Evolutionary conservation across 768 basidiomycete genomes (phyloP).

Genomic region (Coprinopsis cinerea): DNA sequence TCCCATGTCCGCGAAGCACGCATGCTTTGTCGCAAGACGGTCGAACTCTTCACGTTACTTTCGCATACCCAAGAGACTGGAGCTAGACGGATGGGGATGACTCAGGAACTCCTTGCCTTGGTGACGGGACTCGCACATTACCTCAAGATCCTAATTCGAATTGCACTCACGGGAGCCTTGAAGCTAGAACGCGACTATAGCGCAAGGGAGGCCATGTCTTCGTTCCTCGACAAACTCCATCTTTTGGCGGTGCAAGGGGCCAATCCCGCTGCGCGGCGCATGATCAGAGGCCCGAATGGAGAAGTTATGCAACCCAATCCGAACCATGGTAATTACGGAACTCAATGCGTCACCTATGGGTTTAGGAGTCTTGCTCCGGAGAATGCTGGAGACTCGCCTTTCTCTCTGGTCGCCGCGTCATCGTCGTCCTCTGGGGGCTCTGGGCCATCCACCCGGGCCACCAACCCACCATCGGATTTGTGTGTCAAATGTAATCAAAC

Average conservation of each 20-base stretch:
- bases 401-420: slow-evolving; percentile 32
- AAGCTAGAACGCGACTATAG: slow-evolving; percentile 91
- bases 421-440: slow-evolving; percentile 24
- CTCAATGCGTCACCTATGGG: slow-evolving; percentile 85
- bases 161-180: slow-evolving; percentile 91
- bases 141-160: slow-evolving; percentile 98
- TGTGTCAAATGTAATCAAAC: slow-evolving; percentile 86
- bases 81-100: slow-evolving; percentile 89
- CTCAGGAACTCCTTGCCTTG: slow-evolving; percentile 91
- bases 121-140: slow-evolving; percentile 99
- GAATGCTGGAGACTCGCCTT: slow-evolving; percentile 84
- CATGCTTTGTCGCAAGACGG: slow-evolving; percentile 97
- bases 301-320: slow-evolving; percentile 41
- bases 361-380: slow-evolving; percentile 90
- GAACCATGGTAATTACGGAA: slow-evolving; percentile 57
- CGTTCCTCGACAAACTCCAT: slow-evolving; percentile 90
- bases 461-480: slow-evolving; percentile 83
- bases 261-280: slow-evolving; percentile 69
- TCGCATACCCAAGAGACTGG: slow-evolving; percentile 95
- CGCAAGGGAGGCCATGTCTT: slow-evolving; percentile 76
- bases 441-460: slow-evolving; percentile 43
- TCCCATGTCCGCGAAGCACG: slow-evolving; percentile 97
- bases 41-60: slow-evolving; percentile 93
- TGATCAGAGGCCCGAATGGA: slow-evolving; percentile 71
- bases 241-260: slow-evolving; percentile 82